A percentile compares a stretch with the other conserved stretches of the same genome.
These are phyloP conservation scores for Linnemannia zychae DNA, from an alignment of 192 early-diverging fungal species.

Conservation along the genomic window DNA sequence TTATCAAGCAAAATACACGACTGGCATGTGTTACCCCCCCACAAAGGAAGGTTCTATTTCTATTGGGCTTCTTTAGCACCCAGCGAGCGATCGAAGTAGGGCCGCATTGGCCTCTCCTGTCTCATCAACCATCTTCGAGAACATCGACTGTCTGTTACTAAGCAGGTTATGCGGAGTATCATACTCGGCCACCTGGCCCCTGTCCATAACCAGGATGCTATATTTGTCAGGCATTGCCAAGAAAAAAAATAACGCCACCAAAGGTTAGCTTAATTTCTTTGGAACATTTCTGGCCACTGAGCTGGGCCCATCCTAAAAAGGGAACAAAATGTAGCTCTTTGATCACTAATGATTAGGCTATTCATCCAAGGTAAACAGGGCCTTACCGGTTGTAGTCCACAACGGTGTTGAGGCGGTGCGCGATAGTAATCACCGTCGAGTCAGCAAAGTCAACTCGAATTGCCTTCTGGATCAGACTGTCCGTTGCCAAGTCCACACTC, in stretches of 20 bases:
- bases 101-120: constrained; percentile 39
- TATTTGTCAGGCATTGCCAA: constrained; percentile 43
- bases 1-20: too few species aligned
- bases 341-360: not conserved
- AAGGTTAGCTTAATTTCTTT: constrained; percentile 6
- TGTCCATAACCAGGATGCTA: constrained; percentile 83
- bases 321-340: not conserved
- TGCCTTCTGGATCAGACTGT: constrained; percentile 76
- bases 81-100: constrained; percentile 36
- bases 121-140: constrained; percentile 58
- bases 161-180: constrained; percentile 75
- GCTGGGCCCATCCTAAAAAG: not conserved
- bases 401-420: constrained; percentile 83
- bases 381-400: constrained; percentile 55
- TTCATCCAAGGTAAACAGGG: not conserved
- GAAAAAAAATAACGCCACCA: not conserved
- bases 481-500: constrained; percentile 74
- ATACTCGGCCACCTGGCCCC: constrained; percentile 80
- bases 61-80: constrained; percentile 14
- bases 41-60: not conserved
- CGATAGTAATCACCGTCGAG: constrained; percentile 77
- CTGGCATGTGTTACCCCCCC: not conserved
- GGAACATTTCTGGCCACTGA: not conserved
- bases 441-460: constrained; percentile 69
- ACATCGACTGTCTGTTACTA: constrained; percentile 55